Evolutionary conservation across 257 asterid species (phyloP), one percentile per base, ranked within the genome.

Genomic region (Nicotiana attenuata): DNA sequence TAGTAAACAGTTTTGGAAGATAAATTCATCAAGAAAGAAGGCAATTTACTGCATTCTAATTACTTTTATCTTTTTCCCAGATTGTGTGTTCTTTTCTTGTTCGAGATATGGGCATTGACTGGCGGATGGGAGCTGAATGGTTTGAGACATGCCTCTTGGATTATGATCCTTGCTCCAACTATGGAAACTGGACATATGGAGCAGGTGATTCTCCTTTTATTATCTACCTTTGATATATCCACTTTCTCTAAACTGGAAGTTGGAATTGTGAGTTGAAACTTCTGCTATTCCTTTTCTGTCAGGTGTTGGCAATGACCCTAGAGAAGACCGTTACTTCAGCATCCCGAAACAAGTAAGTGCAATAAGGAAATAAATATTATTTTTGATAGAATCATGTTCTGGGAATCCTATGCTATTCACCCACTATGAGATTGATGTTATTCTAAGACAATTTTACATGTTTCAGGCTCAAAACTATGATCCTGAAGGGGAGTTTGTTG

Each of bases 251-350:
- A 20, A 69, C 10, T 65, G 60, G 22, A 78, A 59, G 59, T 78
- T 15, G 26, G 53, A 41, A 79, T 55, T 83, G 31, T 73, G 7
- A 35, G 69, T 41, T 76, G 22, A 66, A 7, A 9, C 76, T 17
- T 81, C 76, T 28, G 77, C 69, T 41, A 8, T 65, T 61, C 31
- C 65, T 35, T 83, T 22, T 77, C 69, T 65, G 14, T 53, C 81
- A 95, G 99, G 99, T 76, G 93, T 95, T 63, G 99, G 99, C 73
- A 95, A 91, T 86, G 99, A 95, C 86, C 98, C 98, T 5, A 89
- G 99, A 81, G 99, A 95, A 88, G 98, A 93, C 82, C 97, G 99
- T 13, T 95, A 93, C 81, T 95, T 95, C 92, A 95, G 99, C 91
- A 93, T 95, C 76, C 99, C 97, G 0, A 95, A 92, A 86, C 99